Percentiles rank a stretch among this genome's conserved stretches.
Evolutionary conservation across 2,329 filamentous ascomycete genomes (phyloP).

Genomic region (Sphaerostilbella broomeana): DNA sequence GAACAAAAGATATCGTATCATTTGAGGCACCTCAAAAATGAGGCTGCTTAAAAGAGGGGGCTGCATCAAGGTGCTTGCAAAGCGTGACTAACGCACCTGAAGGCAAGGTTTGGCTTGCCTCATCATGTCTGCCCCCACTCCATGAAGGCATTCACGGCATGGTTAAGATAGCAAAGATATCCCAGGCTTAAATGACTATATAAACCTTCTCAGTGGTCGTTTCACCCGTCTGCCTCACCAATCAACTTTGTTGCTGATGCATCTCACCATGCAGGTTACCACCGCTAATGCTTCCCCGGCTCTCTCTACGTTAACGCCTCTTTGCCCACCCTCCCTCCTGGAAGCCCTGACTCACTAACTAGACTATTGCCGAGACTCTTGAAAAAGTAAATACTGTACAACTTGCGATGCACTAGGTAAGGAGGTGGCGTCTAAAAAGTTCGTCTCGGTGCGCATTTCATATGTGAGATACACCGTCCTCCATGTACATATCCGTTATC

Average conservation of each 20-base stretch:
- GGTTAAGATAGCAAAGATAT: constrained; percentile 7
- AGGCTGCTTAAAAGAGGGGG: neutral
- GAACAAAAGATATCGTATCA: too few relatives aligned
- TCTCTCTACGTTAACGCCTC: too few relatives aligned
- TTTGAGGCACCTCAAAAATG: neutral
- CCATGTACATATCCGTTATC: too few relatives aligned
- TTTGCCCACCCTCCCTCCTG: too few relatives aligned
- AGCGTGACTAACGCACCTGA: neutral
- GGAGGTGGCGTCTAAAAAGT: neutral
- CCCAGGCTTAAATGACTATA: neutral
- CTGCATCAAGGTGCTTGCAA: neutral
- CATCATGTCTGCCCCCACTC: neutral
- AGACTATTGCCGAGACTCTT: neutral
- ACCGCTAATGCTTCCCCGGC: too few relatives aligned
- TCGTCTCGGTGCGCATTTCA: too few relatives aligned
- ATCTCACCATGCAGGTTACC: too few relatives aligned
- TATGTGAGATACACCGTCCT: too few relatives aligned
- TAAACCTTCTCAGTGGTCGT: neutral
- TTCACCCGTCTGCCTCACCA: neutral
- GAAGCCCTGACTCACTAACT: neutral
- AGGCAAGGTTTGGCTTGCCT: neutral
- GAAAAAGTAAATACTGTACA: neutral
- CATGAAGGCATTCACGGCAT: neutral
- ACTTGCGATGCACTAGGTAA: neutral
- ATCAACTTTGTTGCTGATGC: too few relatives aligned